Evolutionary conservation across 768 basidiomycete genomes (phyloP).

Genomic region (Podaxis sp.): DNA sequence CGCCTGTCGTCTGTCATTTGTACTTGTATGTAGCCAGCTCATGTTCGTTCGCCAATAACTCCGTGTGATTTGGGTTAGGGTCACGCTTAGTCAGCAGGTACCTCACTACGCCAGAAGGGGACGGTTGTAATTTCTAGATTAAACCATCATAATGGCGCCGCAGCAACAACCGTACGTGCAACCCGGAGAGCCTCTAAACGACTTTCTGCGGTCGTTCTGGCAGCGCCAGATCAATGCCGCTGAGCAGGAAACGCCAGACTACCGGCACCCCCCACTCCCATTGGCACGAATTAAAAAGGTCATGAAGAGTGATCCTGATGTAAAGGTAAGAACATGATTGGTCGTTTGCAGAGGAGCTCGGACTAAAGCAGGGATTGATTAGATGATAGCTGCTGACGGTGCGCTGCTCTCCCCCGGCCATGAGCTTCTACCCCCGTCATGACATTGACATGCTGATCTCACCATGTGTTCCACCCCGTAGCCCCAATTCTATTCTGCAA

Average conservation of each 20-base stretch:
- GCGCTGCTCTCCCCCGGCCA: constrained; percentile 22
- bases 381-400: constrained; percentile 99
- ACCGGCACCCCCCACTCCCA: constrained; percentile 84
- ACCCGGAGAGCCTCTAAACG: constrained; percentile 82
- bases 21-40: background rate
- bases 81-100: constrained; percentile 8
- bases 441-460: background rate
- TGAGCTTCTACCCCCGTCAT: constrained; percentile 15
- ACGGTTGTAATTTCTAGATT: background rate
- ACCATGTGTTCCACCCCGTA: constrained; percentile 25
- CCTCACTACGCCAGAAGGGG: background rate
- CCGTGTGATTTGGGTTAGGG: constrained; percentile 7
- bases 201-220: constrained; percentile 89
- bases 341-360: constrained; percentile 12
- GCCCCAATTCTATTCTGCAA: constrained; percentile 97
- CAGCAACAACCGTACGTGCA: constrained; percentile 65
- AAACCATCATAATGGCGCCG: constrained; percentile 13
- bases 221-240: constrained; percentile 83
- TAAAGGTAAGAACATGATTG: constrained; percentile 64
- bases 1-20: background rate
- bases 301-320: constrained; percentile 97
- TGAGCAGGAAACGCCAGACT: constrained; percentile 87
- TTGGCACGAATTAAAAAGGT: constrained; percentile 98
- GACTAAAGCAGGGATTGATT: constrained; percentile 3
- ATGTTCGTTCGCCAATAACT: background rate